A percentile compares a stretch with the other conserved stretches of the same genome.
Evolutionary conservation across 2,329 filamentous ascomycete species (phyloP).

Genomic region (Neonectria hederae): DNA sequence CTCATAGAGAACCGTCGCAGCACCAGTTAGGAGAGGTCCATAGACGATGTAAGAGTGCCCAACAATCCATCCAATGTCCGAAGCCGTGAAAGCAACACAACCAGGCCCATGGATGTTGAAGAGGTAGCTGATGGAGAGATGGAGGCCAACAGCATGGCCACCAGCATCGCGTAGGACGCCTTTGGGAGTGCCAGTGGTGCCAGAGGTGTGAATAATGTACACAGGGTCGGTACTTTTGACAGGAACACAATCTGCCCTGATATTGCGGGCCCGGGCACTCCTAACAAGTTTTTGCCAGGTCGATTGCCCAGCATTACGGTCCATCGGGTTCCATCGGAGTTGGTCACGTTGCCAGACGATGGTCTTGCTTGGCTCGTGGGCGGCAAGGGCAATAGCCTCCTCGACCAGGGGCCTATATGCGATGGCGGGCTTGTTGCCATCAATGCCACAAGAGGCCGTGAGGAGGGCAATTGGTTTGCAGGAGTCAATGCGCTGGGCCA

Average conservation of each 20-base stretch:
- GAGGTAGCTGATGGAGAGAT: conserved; percentile 82
- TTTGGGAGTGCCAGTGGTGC: conserved; percentile 85
- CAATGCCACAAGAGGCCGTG: conserved; percentile 92
- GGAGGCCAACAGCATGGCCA: conserved; percentile 86
- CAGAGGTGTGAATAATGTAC: conserved; percentile 92
- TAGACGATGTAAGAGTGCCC: conserved; percentile 85
- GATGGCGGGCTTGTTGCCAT: conserved; percentile 82
- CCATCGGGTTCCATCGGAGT: conserved; percentile 76
- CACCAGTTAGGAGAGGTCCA: conserved; percentile 83
- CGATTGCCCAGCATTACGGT: conserved; percentile 73
- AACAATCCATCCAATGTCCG: conserved; percentile 86
- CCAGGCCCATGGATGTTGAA: conserved; percentile 86
- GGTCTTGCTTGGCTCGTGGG: conserved; percentile 76
- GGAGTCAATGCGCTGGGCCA: conserved; percentile 89
- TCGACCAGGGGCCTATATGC: conserved; percentile 81
- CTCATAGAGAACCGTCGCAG: conserved; percentile 88
- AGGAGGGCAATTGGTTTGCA: conserved; percentile 79
- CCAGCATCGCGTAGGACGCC: conserved; percentile 85
- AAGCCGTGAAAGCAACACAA: conserved; percentile 78
- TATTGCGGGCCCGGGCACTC: conserved; percentile 71
- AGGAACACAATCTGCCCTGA: conserved; percentile 79
- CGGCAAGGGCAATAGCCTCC: conserved; percentile 73
- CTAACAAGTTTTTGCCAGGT: conserved; percentile 83
- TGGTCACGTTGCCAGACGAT: conserved; percentile 88
- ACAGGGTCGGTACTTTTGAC: conserved; percentile 80